Base-by-base conservation (phyloP, 2,329 filamentous ascomycete species). In the Beauveria sp. region DNA sequence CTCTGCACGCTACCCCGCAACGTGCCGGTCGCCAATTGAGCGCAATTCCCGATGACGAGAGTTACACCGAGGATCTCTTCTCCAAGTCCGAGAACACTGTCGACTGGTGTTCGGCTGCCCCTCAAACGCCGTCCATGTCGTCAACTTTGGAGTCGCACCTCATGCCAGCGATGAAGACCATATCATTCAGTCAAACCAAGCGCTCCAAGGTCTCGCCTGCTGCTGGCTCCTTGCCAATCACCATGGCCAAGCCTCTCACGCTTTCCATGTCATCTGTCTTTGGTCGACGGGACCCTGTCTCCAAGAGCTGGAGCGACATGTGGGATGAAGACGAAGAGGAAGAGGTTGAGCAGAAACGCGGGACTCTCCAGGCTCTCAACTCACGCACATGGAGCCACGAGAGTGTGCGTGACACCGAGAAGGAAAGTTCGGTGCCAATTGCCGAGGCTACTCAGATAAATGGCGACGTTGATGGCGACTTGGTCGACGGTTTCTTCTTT, bases 231-330 rank as follows among this genome's bases (percentile, higher is more conserved):
- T 80, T 95, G 28, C 88, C 90, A 5, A 93, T 95, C 71, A 86
- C 83, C 65, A 90, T 93, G 75, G 89, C 89, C 16, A 86, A 95
- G 71, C 88, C 91, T 0, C 81, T 85, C 65, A 83, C 84, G 46
- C 79, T 88, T 60, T 87, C 90, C 64, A 88, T 93, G 81, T 87
- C 90, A 5, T 84, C 88, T 71, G 85, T 93, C 56, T 93, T 96
- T 72, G 90, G 90, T 57, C 87, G 87, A 70, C 86, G 89, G 72
- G 89, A 93, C 51, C 80, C 83, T 53, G 90, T 96, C 53, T 96
- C 95, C 62, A 98, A 98, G 88, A 98, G 95, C 80, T 99, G 95
- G 95, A 96, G 93, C 70, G 95, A 99, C 74, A 86, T 98, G 74
- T 97, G 92, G 88, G 93, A 98, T 60, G 79, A 81, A 51, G 92